These are phyloP conservation scores for Salix dunnii DNA, from an alignment of 345 rosid genomes.

Conservation along the genomic window DNA sequence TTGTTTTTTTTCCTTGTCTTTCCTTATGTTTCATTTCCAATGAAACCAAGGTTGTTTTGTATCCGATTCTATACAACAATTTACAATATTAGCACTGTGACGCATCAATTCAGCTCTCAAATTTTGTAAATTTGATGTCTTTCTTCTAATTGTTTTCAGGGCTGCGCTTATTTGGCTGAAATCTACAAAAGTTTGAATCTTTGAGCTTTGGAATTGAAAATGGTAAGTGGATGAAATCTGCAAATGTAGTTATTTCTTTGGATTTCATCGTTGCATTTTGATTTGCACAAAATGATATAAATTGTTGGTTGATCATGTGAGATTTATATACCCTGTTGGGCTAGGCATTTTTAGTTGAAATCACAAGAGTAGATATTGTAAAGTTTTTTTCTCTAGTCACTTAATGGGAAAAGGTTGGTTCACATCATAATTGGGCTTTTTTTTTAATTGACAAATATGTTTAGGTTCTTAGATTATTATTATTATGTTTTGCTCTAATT, in stretches of 20 bases:
- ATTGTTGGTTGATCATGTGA: neutral
- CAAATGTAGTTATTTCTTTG: neutral
- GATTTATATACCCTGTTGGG: neutral
- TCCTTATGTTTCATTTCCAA: neutral
- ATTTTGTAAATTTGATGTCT: neutral
- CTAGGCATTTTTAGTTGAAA: neutral
- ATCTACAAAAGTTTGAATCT: neutral
- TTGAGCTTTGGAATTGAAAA: conserved; percentile 2
- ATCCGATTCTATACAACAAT: neutral
- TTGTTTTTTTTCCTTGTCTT: neutral
- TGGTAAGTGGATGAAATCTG: neutral
- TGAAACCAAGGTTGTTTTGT: neutral
- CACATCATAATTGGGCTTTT: neutral
- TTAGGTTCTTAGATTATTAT: neutral
- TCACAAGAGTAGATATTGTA: neutral
- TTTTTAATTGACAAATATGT: neutral
- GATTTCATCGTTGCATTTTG: neutral
- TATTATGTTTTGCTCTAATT: neutral
- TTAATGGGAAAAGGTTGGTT: neutral
- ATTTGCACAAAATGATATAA: neutral
- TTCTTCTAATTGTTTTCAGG: neutral
- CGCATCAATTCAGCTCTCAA: neutral
- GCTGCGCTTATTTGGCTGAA: neutral
- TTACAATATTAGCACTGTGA: neutral
- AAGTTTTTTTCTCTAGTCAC: too few species aligned